A percentile compares a stretch with the other conserved stretches of the same genome.
Conservation (phyloP, 495 filamentous ascomycete genomes). For the Aspergillus haitiensis region DNA sequence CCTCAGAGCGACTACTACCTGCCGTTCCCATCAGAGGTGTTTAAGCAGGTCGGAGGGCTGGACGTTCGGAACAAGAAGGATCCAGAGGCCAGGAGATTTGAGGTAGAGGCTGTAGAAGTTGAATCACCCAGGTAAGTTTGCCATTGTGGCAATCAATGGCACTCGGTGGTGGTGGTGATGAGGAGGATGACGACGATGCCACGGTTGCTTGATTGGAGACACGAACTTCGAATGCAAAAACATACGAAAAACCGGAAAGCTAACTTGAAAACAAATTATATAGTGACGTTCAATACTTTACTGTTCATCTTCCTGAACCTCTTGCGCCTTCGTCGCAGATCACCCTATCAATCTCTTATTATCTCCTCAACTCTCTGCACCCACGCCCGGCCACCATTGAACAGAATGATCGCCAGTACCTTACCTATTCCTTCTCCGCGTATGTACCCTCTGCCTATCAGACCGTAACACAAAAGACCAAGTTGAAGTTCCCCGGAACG, state of each 20-base stretch:
- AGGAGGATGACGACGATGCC: slow-evolving; percentile 18
- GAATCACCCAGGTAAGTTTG: slow-evolving; percentile 33
- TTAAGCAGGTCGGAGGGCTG: slow-evolving; percentile 75
- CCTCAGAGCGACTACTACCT: slow-evolving; percentile 88
- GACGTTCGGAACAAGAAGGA: slow-evolving; percentile 92
- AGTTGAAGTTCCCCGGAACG: slow-evolving; percentile 79
- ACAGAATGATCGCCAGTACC: slow-evolving; percentile 81
- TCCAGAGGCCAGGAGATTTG: slow-evolving; percentile 62
- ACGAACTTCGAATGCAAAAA: neutral
- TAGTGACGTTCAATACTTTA: slow-evolving; percentile 81
- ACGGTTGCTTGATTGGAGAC: slow-evolving; percentile 22
- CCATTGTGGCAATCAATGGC: slow-evolving; percentile 27
- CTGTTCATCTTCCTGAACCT: slow-evolving; percentile 71
- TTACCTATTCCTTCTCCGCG: slow-evolving; percentile 79
- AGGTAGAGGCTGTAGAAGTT: slow-evolving; percentile 57
- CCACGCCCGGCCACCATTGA: slow-evolving; percentile 79
- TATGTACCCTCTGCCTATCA: slow-evolving; percentile 78
- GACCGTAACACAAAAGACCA: slow-evolving; percentile 92
- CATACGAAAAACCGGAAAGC: neutral
- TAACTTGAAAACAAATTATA: slow-evolving; percentile 6
- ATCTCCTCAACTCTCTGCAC: slow-evolving; percentile 66
- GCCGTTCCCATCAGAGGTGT: slow-evolving; percentile 72
- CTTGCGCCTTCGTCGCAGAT: slow-evolving; percentile 73
- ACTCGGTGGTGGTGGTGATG: slow-evolving; percentile 3
- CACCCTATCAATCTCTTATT: slow-evolving; percentile 84